A percentile compares a stretch with the other conserved stretches of the same genome.
These are phyloP conservation scores for Didymellaceae sp. DNA, from an alignment of 2,329 filamentous ascomycete species.

Conservation along the genomic window DNA sequence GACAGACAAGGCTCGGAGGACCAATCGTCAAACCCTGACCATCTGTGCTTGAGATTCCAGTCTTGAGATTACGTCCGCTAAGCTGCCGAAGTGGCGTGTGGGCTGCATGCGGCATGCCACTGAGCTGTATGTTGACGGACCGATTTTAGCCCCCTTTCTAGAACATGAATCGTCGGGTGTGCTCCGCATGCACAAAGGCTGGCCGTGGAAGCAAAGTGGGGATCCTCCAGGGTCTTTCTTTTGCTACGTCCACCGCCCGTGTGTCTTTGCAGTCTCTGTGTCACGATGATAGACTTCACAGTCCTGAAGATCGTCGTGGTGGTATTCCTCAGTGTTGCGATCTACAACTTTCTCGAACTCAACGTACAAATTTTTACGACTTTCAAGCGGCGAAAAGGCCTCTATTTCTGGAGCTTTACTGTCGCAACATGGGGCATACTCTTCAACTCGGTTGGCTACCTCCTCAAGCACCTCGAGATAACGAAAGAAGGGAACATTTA, in stretches of 20 bases:
- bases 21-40: neutral
- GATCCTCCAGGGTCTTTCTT: neutral
- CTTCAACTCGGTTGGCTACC: constrained; percentile 54
- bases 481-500: constrained; percentile 19
- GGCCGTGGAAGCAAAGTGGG: constrained; percentile 4
- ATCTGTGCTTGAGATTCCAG: neutral
- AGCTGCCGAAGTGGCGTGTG: constrained; percentile 16
- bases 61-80: neutral
- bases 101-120: constrained; percentile 4
- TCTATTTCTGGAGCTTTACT: constrained; percentile 59
- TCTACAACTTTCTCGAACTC: constrained; percentile 52
- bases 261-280: neutral
- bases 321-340: constrained; percentile 33
- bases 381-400: constrained; percentile 53
- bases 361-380: constrained; percentile 53
- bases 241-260: neutral
- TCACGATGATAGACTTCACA: constrained; percentile 12
- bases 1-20: neutral
- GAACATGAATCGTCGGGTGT: constrained; percentile 1
- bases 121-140: constrained; percentile 4
- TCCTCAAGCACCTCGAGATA: constrained; percentile 51
- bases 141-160: constrained; percentile 15
- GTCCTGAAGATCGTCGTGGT: constrained; percentile 17
- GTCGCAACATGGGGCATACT: constrained; percentile 52
- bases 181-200: constrained; percentile 5